Evolutionary conservation across 495 filamentous ascomycete species (phyloP).

Genomic region (Achaetomiella virescens): DNA sequence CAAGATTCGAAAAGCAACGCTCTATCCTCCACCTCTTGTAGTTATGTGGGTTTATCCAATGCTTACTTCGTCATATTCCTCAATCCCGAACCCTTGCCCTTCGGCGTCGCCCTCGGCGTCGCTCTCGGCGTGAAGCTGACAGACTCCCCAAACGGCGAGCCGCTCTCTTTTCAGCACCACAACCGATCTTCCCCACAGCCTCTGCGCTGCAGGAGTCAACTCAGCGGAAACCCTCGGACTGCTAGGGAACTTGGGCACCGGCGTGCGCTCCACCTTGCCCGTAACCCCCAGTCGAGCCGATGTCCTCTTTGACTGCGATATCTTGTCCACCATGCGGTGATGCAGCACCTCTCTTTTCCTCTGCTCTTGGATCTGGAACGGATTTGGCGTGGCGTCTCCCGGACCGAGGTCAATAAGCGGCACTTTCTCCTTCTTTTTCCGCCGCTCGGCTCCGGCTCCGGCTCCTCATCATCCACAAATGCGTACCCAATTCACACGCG

Average conservation of each 20-base stretch:
- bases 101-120: slow-evolving; percentile 28
- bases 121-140: slow-evolving; percentile 28
- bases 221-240: slow-evolving; percentile 57
- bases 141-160: slow-evolving; percentile 44
- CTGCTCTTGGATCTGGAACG: slow-evolving; percentile 73
- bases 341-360: slow-evolving; percentile 78
- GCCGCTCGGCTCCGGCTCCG: slow-evolving; percentile 24
- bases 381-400: slow-evolving; percentile 62
- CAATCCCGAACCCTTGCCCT: slow-evolving; percentile 19
- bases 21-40: neutral
- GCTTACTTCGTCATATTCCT: slow-evolving; percentile 20
- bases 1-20: neutral
- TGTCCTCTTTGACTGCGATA: slow-evolving; percentile 62
- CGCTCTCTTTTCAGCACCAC: slow-evolving; percentile 41
- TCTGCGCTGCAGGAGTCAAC: slow-evolving; percentile 75
- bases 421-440: neutral
- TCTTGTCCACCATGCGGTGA: slow-evolving; percentile 83
- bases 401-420: slow-evolving; percentile 48
- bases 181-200: slow-evolving; percentile 64
- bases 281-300: slow-evolving; percentile 42
- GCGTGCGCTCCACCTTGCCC: slow-evolving; percentile 52
- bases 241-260: slow-evolving; percentile 69
- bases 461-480: slow-evolving; percentile 80
- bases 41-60: no score
- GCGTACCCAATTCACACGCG: slow-evolving; percentile 86